Conservation (phyloP, 345 rosid genomes). For the Ailanthus altissimus region DNA sequence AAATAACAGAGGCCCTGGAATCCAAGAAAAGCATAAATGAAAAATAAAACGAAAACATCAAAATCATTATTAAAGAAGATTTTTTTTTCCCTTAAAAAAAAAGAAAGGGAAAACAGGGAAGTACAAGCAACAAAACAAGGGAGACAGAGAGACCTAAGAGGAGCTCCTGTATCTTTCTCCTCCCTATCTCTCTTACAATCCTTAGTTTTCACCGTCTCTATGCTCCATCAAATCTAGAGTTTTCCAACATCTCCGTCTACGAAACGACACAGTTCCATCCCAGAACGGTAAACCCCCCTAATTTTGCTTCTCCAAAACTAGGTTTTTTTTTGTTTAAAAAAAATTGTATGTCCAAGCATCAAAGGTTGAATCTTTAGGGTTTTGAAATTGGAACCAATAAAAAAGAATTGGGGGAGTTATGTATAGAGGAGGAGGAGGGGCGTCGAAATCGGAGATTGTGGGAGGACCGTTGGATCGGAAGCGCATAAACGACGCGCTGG, state of each 20-base stretch:
- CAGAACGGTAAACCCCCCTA: not conserved
- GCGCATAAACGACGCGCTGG: slow-evolving; percentile 87
- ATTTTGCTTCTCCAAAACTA: not conserved
- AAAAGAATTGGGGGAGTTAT: slow-evolving; percentile 36
- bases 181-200: slow-evolving; percentile 24
- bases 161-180: slow-evolving; percentile 27
- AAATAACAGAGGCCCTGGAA: too few relatives aligned
- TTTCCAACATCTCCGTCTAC: not conserved
- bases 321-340: not conserved
- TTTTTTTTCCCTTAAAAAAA: too few relatives aligned
- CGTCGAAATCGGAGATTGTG: slow-evolving; percentile 79
- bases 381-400: not conserved
- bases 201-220: slow-evolving; percentile 47
- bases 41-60: not conserved
- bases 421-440: slow-evolving; percentile 69
- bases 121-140: slow-evolving; percentile 19
- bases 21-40: too few relatives aligned
- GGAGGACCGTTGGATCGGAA: slow-evolving; percentile 73
- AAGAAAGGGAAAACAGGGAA: not conserved
- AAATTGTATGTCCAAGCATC: not conserved
- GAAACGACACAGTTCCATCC: not conserved
- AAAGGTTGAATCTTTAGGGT: not conserved
- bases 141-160: slow-evolving; percentile 37
- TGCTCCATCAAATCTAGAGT: slow-evolving; percentile 9
- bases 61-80: not conserved